phyloP scores from a whole-genome alignment of 148 eudicot genomes.

The Vaccinium myrtillus region DNA sequence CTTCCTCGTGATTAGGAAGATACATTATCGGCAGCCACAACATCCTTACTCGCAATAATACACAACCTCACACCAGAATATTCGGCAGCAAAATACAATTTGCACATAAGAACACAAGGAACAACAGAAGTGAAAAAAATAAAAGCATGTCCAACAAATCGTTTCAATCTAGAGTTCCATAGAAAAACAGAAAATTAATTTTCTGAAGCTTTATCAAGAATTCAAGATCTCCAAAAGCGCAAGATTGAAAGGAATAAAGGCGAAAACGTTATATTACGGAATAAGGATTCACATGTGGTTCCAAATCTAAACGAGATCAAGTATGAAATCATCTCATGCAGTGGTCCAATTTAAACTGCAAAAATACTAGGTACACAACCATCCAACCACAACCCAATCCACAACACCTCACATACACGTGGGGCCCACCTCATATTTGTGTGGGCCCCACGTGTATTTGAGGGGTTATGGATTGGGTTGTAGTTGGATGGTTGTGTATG shows the following conservation, averaged over 20 bases:
- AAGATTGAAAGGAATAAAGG: background rate
- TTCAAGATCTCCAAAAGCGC: background rate
- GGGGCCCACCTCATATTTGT: too few species aligned
- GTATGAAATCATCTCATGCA: background rate
- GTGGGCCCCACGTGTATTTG: too few species aligned
- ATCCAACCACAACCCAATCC: too few species aligned
- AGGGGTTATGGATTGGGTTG: too few species aligned
- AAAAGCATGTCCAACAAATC: background rate
- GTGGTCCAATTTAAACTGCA: too few species aligned
- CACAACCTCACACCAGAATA: background rate
- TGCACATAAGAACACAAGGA: background rate
- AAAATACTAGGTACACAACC: too few species aligned
- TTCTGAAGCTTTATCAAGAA: background rate
- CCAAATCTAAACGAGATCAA: background rate
- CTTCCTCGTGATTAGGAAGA: background rate
- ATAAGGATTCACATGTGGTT: background rate
- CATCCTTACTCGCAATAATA: background rate
- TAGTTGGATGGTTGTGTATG: too few species aligned
- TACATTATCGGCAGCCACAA: background rate
- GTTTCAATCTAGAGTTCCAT: background rate
- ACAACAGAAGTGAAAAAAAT: background rate
- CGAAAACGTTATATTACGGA: background rate
- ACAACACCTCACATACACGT: too few species aligned
- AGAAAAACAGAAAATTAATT: background rate
- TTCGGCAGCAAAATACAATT: background rate